Percentiles rank a stretch among this genome's conserved stretches.
Evolutionary conservation across 192 early-diverging fungal genomes (phyloP).

Genomic region (Lunasporangiospora selenospora): DNA sequence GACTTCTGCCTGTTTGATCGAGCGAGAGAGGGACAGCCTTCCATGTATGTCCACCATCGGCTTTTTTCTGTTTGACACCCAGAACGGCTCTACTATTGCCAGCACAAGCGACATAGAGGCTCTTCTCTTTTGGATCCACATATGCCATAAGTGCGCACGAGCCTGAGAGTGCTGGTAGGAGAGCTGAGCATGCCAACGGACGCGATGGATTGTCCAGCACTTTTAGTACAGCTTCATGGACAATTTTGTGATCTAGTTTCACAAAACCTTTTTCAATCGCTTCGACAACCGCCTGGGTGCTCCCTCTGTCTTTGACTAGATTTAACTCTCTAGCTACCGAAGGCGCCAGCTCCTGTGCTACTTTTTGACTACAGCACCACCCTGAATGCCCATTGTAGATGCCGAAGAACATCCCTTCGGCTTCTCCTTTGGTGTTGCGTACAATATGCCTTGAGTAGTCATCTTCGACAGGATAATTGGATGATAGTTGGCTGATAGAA

Average conservation of each 20-base stretch:
- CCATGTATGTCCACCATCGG: conserved; percentile 56
- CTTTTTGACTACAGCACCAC: conserved; percentile 53
- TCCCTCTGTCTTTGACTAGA: conserved; percentile 1
- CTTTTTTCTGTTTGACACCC: conserved; percentile 33
- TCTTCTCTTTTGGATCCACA: conserved; percentile 40
- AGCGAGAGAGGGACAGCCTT: conserved; percentile 62
- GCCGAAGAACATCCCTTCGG: conserved; percentile 50
- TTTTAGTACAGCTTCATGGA: conserved; percentile 45
- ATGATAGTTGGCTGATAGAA: conserved; percentile 49
- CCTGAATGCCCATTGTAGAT: conserved; percentile 64
- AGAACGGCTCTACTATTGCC: conserved; percentile 63
- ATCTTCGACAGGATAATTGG: conserved; percentile 60
- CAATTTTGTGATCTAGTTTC: conserved; percentile 55
- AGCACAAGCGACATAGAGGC: conserved; percentile 59
- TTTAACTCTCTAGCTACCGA: conserved; percentile 52
- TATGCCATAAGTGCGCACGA: conserved; percentile 62
- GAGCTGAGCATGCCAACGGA: conserved; percentile 36
- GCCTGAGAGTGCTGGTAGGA: conserved; percentile 51
- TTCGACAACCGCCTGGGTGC: conserved; percentile 1
- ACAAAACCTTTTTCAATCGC: conserved; percentile 54
- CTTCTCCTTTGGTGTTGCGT: conserved; percentile 20
- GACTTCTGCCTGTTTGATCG: conserved; percentile 68
- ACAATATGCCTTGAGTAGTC: conserved; percentile 39
- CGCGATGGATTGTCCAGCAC: conserved; percentile 38
- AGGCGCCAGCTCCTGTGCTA: conserved; percentile 51